These are phyloP conservation scores for Eucalyptus coolabah DNA, from an alignment of 345 rosid species.

Conservation along the genomic window DNA sequence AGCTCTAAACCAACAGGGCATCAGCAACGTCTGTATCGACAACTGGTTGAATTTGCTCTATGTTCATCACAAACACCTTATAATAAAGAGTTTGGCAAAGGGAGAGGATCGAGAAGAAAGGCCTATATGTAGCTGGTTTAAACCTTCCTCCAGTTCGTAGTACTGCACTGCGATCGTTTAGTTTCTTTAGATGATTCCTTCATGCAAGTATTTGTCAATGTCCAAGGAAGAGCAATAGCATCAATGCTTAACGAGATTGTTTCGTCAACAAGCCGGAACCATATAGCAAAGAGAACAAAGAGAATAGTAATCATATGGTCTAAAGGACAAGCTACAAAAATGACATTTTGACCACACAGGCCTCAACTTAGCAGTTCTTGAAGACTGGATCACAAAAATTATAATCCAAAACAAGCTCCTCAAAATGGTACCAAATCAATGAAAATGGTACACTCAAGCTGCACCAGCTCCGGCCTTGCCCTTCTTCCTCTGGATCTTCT, in stretches of 20 bases:
- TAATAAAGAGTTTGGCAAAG: background rate
- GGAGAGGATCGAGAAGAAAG: background rate
- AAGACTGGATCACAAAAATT: background rate
- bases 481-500: constrained; percentile 35
- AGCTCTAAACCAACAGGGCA: background rate
- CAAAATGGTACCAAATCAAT: background rate
- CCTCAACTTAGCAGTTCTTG: background rate
- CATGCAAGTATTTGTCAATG: background rate
- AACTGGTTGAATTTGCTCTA: background rate
- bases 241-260: background rate
- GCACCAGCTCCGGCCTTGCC: constrained; percentile 21
- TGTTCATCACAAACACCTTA: background rate
- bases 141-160: background rate
- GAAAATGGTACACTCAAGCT: background rate
- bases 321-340: background rate
- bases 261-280: background rate
- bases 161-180: background rate
- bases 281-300: background rate
- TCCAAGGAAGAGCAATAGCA: background rate
- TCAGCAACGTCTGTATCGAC: background rate
- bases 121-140: background rate
- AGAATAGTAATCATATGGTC: background rate
- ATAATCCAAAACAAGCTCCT: background rate
- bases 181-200: background rate
- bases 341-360: background rate